Evolutionary conservation across 768 basidiomycete genomes (phyloP), one percentile per base, ranked within the genome.

Genomic region (Boletellus ananas): DNA sequence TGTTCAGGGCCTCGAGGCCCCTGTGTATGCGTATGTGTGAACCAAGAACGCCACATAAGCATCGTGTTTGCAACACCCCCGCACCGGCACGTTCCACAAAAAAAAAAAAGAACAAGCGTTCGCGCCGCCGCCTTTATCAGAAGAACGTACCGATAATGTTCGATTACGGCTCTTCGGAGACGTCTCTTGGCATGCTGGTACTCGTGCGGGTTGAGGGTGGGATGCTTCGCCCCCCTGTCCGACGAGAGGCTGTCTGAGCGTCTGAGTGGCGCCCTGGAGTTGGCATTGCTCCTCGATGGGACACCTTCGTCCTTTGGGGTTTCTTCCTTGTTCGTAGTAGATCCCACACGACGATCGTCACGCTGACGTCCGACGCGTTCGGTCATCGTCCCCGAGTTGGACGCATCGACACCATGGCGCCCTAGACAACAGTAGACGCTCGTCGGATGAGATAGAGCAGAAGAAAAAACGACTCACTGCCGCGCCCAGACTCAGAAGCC

Each of bases 181-280:
- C 84, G 83, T 63, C 85, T 84, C 70, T 88, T 90, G 16, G 94
- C 93, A 37, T 81, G 74, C 31, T 83, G 74, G 67, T 95, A 97
- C 46, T 86, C 81, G 36, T 89, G 86, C 0, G 88, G 90, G 60
- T 86, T 79, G 25, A 70, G 74, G 17, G 63, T 7, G 27, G 27
- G 49, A 37, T 53, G 23, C 21, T 48, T 65, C 3, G 44, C n/a
- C 36, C 35, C 42, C 4, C 27, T 10, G 29, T 37, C 31, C n/a
- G 27, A 12, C 25, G 17, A 36, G 29, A 47, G n/a, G 25, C 49
- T 54, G 12, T 37, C 47, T 12, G 50, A 33, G 18, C 50, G 52
- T 42, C 10, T 56, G 13, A 45, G 45, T 27, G 29, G 35, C 9
- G 38, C 35, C 16, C 6, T 37, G 6, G 21, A 7, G 6, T 9